Base-by-base conservation (phyloP, 2,329 filamentous ascomycete genomes). In the Ceratocystiopsis sp. region DNA sequence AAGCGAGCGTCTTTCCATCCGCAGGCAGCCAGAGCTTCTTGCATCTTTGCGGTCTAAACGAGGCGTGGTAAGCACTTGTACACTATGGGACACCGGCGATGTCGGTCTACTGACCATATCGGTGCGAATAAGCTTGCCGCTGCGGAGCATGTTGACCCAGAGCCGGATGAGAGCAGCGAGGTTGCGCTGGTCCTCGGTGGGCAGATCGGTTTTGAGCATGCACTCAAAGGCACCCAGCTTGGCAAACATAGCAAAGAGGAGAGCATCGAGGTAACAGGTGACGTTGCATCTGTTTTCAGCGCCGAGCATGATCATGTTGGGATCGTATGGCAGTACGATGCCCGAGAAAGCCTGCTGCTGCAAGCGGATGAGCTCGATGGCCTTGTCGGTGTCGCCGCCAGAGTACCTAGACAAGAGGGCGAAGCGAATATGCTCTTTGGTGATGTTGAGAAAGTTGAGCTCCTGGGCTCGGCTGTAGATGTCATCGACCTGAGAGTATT, bases 221-320 rank as follows among this genome's bases (percentile, higher is more conserved):
- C 82, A 84, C 59, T 96, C 89, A 57, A 94, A 98, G 49, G 82
- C 87, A 51, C 85, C 80, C 35, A 95, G 69, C 47, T 84, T 79
- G 16, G 84, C 82, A 57, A 96, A 96, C 85, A 98, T 95, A 58
- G 89, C 82, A 57, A 95, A 96, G 2, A 98, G 70, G 18, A 96
- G 64, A 0, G 89, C 73, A 58, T 96, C 91, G 15, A 96, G 67
- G 57, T 93, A 96, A 63, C 91, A 98, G n/a, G 89, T 96, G 34
- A 94, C 85, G 40, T 74, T 75, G 38, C 80, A 71, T 40, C 86
- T 71, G 55, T 98, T 98, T 52, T 84, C 80, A 13, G 91, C 89
- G 8, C 91, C 91, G 5, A 84, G 64, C 65, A 96, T 77, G 45
- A 72, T 71, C 9, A 80, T 69, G 42, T 70, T 69, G 10, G 84